A percentile compares a stretch with the other conserved stretches of the same genome.
Evolutionary conservation across 1,284 basidiomycete species (phyloP).

Genomic region (Papiliotrema laurentii): DNA sequence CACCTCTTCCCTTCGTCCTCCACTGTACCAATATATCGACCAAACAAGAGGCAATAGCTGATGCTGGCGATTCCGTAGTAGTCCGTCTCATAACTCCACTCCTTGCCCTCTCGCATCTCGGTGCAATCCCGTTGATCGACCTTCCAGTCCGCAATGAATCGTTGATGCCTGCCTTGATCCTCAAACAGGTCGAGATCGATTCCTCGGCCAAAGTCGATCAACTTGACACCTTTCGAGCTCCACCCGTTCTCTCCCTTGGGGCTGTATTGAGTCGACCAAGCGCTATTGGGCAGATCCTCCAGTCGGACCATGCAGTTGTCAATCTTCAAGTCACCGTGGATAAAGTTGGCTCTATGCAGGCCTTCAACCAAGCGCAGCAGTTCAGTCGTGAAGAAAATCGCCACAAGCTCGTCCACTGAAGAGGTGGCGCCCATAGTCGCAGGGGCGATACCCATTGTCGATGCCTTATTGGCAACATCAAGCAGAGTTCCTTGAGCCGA

Average conservation of each 20-base stretch:
- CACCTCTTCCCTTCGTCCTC: constrained; percentile 38
- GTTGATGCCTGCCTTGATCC: constrained; percentile 54
- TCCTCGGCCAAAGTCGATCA: constrained; percentile 95
- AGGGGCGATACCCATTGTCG: constrained; percentile 53
- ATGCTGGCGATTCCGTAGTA: constrained; percentile 92
- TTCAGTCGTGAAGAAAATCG: constrained; percentile 92
- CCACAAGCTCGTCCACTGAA: constrained; percentile 82
- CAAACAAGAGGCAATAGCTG: constrained; percentile 92
- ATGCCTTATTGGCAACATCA: constrained; percentile 84
- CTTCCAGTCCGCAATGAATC: constrained; percentile 83
- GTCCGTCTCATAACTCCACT: constrained; percentile 94
- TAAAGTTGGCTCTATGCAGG: constrained; percentile 74
- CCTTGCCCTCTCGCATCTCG: constrained; percentile 74
- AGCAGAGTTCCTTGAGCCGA: constrained; percentile 89
- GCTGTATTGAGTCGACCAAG: constrained; percentile 72
- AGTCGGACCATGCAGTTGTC: constrained; percentile 95
- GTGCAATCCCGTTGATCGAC: constrained; percentile 82
- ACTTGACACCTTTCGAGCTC: constrained; percentile 77
- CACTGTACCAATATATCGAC: constrained; percentile 80
- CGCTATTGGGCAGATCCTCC: constrained; percentile 65
- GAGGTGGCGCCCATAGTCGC: constrained; percentile 31
- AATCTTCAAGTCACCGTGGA: constrained; percentile 98
- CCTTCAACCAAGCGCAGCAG: constrained; percentile 77
- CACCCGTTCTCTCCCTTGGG: constrained; percentile 76
- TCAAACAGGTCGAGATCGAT: constrained; percentile 82